phyloP scores from a whole-genome alignment of 2,329 filamentous ascomycete genomes.

The Fusarium nodosum region DNA sequence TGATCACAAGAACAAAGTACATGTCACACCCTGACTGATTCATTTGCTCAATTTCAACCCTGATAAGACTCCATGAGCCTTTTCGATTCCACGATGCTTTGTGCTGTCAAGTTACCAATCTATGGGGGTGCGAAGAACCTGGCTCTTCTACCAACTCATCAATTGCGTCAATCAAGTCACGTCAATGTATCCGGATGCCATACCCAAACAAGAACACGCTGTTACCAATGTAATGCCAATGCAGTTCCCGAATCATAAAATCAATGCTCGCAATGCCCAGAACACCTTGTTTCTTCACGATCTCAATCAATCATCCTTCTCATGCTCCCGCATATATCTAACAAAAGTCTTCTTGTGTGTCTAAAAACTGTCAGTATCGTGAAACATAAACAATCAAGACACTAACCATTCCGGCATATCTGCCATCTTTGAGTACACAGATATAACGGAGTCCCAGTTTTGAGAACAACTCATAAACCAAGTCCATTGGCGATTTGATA shows the following conservation, averaged over 20 bases:
- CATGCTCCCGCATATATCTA: conserved; percentile 89
- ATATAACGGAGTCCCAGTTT: conserved; percentile 94
- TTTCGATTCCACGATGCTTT: not conserved
- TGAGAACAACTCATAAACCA: conserved; percentile 96
- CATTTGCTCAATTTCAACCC: not conserved
- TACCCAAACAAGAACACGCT: conserved; percentile 31
- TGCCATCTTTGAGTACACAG: conserved; percentile 86
- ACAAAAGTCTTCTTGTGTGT: conserved; percentile 98
- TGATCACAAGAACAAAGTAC: not conserved
- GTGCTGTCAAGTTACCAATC: conserved; percentile 15
- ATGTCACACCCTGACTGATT: not conserved
- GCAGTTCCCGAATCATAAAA: conserved; percentile 27
- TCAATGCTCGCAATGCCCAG: conserved; percentile 21
- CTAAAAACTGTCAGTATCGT: conserved; percentile 57
- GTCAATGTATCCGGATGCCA: conserved; percentile 10
- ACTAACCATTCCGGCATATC: conserved; percentile 88
- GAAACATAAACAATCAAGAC: not conserved
- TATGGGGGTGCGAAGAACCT: conserved; percentile 1
- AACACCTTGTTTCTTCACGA: conserved; percentile 15
- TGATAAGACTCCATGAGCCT: not conserved
- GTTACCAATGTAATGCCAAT: conserved; percentile 33
- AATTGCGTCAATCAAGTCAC: conserved; percentile 14
- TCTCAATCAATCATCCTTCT: conserved; percentile 61
- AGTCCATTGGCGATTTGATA: conserved; percentile 88
- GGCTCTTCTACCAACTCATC: conserved; percentile 14